A percentile compares a stretch with the other conserved stretches of the same genome.
phyloP scores from a whole-genome alignment of 768 basidiomycete species.

The Trametes maxima region DNA sequence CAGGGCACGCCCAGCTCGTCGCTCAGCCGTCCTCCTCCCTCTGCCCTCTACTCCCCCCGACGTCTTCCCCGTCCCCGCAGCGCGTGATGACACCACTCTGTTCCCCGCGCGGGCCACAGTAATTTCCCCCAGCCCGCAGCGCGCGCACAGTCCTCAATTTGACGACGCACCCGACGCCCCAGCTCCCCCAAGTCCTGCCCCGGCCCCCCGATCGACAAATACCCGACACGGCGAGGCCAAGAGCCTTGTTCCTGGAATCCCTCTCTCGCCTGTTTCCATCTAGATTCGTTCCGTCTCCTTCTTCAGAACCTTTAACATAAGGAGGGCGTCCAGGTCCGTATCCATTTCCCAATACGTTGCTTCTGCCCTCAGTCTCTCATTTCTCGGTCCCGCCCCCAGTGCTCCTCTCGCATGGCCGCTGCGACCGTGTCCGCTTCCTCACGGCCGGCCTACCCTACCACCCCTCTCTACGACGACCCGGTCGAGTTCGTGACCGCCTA shows the following conservation, averaged over 20 bases:
- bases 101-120: background rate
- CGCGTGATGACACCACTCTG: conserved; percentile 6
- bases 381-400: background rate
- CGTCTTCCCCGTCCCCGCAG: background rate
- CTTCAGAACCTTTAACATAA: background rate
- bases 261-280: background rate
- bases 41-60: background rate
- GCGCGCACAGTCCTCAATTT: background rate
- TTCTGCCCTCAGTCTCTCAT: background rate
- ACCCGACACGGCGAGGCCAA: background rate
- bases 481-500: conserved; percentile 59
- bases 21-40: background rate
- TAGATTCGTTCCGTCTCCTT: background rate
- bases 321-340: background rate
- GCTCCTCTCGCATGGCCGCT: conserved; percentile 13
- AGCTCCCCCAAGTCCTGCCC: background rate
- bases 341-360: background rate
- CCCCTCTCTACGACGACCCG: conserved; percentile 46
- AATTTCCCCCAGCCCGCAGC: background rate
- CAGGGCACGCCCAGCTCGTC: conserved; percentile 1
- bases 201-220: background rate
- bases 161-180: no score
- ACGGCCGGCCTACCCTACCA: conserved; percentile 41
- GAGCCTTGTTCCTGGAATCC: conserved; percentile 10
- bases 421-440: conserved; percentile 18